A percentile compares a stretch with the other conserved stretches of the same genome.
Evolutionary conservation across 257 asterid species (phyloP).

Genomic region (Plantago ovata): DNA sequence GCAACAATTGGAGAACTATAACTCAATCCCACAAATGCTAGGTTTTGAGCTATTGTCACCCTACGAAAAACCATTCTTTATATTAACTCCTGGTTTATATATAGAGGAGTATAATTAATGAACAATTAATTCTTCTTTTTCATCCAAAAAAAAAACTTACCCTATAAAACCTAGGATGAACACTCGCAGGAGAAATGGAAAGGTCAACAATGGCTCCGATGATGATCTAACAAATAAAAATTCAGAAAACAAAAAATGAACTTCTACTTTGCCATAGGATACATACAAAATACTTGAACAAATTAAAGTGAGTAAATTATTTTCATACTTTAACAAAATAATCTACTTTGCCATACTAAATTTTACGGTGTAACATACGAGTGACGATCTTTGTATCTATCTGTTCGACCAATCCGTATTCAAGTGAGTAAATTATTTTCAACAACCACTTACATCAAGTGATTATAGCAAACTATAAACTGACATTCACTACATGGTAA

Average conservation of each 20-base stretch:
- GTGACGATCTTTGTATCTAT: no score
- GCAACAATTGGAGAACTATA: conserved; percentile 85
- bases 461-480: no score
- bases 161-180: conserved; percentile 68
- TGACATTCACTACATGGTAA: no score
- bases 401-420: background rate
- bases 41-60: conserved; percentile 64
- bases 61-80: conserved; percentile 32
- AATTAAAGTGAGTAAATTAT: background rate
- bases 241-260: background rate
- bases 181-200: conserved; percentile 38
- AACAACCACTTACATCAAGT: no score
- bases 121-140: background rate
- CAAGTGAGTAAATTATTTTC: background rate
- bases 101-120: no score
- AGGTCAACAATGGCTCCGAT: conserved; percentile 39
- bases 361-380: no score
- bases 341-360: no score
- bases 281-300: background rate
- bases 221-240: conserved; percentile 46
- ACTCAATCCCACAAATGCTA: conserved; percentile 67
- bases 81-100: no score
- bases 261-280: background rate
- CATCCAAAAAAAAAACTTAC: conserved; percentile 25
- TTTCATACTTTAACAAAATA: no score